Base-by-base conservation (phyloP, 2,329 filamentous ascomycete genomes). In the Lachnellula occidentalis region DNA sequence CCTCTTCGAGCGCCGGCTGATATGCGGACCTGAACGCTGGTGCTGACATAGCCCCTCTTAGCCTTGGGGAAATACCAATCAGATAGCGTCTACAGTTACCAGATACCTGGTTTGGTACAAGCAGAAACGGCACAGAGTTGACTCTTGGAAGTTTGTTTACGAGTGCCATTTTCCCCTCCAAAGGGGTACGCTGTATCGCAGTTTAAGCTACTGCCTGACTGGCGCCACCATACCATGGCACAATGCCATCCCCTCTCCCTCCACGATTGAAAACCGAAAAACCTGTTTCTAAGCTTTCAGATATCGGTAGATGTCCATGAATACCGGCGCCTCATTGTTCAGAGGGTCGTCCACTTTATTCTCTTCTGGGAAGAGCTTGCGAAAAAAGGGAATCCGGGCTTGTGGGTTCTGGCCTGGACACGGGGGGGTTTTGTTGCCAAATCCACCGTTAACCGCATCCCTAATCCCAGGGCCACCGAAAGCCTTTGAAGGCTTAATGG, bases 291-390 rank as follows among this genome's bases (percentile, higher is more conserved):
- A 15, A 17, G 37, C 37, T 41, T 41, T 41, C 37, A 41, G 37
- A 17, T n/a, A n/a, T n/a, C n/a, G n/a, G n/a, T 15, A 15, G 15
- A 41, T 17, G 6, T 19, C 7, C 37, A n/a, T 41, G 6, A 41
- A 11, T 31, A 31, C 9, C 27, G 9, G 27, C n/a, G 27, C 27
- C 27, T 31, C 27, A 31, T 31, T 31, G 27, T 31, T 31, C 2
- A 31, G 12, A 31, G n/a, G n/a, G 9, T 31, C 12, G 9, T 31
- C 27, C 6, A 7, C 24, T 27, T 31, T 9, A 5, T 15, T 2
- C 54, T 45, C 48, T 45, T 55, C 51, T 17, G 37, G 42, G 48
- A 8, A 22, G 45, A 47, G 53, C 48, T 55, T 51, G 48, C 53
- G 53, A 55, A 50, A 15, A 45, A 50, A 15, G 39, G 15, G 8